Evolutionary conservation across 371 early-diverging fungal species (phyloP), one percentile per base, ranked within the genome.

Genomic region (Funneliformis caledonium): DNA sequence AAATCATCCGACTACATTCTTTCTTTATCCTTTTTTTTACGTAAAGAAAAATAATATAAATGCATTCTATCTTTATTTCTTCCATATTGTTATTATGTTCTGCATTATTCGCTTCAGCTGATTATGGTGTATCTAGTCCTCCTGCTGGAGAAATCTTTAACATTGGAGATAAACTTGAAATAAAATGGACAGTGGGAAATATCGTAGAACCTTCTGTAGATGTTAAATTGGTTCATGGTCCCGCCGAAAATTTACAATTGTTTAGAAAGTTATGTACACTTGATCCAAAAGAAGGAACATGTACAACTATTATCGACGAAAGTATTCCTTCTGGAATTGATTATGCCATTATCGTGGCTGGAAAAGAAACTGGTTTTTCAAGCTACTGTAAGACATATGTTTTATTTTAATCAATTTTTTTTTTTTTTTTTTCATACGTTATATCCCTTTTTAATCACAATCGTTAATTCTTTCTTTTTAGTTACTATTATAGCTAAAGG

Each of bases 401-500:
- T 59, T 59, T 59, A 56, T 56, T 52, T 37, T 37, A 3, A 37
- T 37, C 3, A 37, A 0, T 37, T 2, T 37, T 37, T 37, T 37
- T 3, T 26, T 26, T 26, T 26, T 26, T 26, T 26, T 26, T 26
- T 26, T 26, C 26, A 26, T 37, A 37, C 3, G 37, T 37, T 3
- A 37, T 37, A 37, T 37, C 37, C 1, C 37, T 37, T 26, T 26
- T 37, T 37, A 37, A 37, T 37, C 37, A 37, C 37, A 37, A 37
- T 37, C 43, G 22, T 33, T 70, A 70, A 67, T 67, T 72, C 37
- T 37, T 26, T 72, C 16, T 6, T 19, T 59, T 45, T 43, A 76
- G 76, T 76, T 22, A 11, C 64, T 22, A 76, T 76, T 22, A 16
- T 43, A n/a, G 31, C 64, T 37, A n/a, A 31, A 42, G 76, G 76